Percentiles rank a stretch among this genome's conserved stretches.
Conservation (phyloP, 2,329 filamentous ascomycete genomes). For the Ceratocystis variospora region DNA sequence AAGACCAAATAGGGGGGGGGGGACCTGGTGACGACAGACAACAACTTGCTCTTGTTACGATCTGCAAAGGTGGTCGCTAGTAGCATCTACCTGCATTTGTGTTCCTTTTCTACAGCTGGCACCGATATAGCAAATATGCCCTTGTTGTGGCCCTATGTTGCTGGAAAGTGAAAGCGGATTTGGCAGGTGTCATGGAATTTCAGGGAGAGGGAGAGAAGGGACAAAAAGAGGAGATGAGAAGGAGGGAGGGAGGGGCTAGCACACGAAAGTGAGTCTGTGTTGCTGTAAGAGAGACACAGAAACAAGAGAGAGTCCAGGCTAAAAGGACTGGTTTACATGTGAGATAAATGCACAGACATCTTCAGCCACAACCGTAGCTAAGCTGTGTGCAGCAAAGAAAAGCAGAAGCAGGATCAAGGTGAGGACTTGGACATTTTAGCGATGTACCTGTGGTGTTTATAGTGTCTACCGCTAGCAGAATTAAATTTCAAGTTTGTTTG, state of each 20-base stretch:
- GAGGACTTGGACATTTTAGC: no score
- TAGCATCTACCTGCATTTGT: neutral
- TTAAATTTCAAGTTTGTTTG: no score
- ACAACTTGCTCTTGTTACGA: neutral
- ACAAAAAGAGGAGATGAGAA: conserved; percentile 1
- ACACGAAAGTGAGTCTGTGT: neutral
- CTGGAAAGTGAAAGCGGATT: neutral
- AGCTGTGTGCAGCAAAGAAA: neutral
- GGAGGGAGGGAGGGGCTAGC: neutral
- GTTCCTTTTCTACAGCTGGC: neutral
- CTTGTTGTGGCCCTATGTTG: neutral
- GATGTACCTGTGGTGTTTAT: no score
- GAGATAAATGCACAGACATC: neutral
- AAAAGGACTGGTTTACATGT: neutral
- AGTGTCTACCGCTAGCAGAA: no score
- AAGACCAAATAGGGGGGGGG: neutral
- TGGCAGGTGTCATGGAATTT: conserved; percentile 4
- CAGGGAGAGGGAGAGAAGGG: neutral
- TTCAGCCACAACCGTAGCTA: neutral
- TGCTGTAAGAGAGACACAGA: neutral
- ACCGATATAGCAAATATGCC: neutral
- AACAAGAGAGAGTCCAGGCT: neutral
- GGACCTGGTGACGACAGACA: neutral
- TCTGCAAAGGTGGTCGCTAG: neutral
- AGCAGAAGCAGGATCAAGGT: neutral